Conservation (phyloP, 2,329 filamentous ascomycete species). For the Cladophialophora immunda region DNA sequence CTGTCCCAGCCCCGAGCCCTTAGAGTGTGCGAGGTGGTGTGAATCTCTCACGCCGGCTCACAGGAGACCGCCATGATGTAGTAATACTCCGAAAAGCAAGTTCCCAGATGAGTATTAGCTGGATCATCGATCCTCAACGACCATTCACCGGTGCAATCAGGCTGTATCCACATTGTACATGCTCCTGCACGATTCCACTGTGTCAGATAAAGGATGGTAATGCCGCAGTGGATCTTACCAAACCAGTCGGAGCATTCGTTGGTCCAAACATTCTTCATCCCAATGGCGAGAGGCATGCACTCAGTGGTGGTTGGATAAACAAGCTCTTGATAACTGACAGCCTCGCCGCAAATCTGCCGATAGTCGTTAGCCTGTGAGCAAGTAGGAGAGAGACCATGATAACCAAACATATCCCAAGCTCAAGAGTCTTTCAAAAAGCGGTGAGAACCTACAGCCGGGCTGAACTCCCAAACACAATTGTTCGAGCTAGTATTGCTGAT, state of each 20-base stretch:
- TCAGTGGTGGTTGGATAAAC: slow-evolving; percentile 6
- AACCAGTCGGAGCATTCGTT: slow-evolving; percentile 13
- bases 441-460: slow-evolving; percentile 3
- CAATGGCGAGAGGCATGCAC: slow-evolving; percentile 7
- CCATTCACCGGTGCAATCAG: slow-evolving; percentile 17
- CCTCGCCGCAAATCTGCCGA: slow-evolving; percentile 9
- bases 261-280: slow-evolving; percentile 21
- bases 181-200: neutral
- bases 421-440: neutral
- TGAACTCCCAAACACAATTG: slow-evolving; percentile 15
- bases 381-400: neutral
- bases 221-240: neutral
- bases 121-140: slow-evolving; percentile 18
- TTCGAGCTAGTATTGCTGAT: neutral
- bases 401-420: neutral
- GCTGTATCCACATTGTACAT: slow-evolving; percentile 22
- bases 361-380: neutral
- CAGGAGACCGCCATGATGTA: slow-evolving; percentile 23
- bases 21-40: neutral
- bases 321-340: slow-evolving; percentile 12
- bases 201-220: neutral
- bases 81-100: slow-evolving; percentile 18
- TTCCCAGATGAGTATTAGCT: slow-evolving; percentile 10
- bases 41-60: neutral
- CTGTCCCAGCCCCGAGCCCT: neutral